Evolutionary conservation across 257 asterid species (phyloP).

Genomic region (Rubia yunnanensis): DNA sequence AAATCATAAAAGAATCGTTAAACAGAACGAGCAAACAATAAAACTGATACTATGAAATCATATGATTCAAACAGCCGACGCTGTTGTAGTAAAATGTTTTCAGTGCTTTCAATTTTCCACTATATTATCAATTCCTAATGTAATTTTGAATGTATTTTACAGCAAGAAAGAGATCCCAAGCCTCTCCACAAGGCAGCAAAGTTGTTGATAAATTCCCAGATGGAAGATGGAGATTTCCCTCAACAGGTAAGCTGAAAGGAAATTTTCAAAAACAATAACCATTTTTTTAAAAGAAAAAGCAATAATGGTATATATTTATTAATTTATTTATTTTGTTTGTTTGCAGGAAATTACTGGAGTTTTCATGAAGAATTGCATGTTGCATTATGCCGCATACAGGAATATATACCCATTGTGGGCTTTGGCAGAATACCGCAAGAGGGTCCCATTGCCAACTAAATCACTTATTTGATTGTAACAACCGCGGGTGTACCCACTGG

Average conservation of each 20-base stretch:
- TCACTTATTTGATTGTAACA: not conserved
- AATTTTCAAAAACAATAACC: not conserved
- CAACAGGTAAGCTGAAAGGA: slow-evolving; percentile 44
- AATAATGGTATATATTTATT: not conserved
- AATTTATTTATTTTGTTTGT: not conserved
- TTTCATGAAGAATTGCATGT: slow-evolving; percentile 76
- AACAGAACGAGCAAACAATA: too few species aligned
- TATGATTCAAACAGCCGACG: too few species aligned
- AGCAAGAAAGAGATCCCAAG: slow-evolving; percentile 46
- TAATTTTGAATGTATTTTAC: not conserved
- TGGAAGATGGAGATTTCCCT: slow-evolving; percentile 78
- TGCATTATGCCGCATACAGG: slow-evolving; percentile 71
- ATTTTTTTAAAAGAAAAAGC: too few species aligned
- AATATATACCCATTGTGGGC: slow-evolving; percentile 73
- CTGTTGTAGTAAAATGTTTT: too few species aligned
- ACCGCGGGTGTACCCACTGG: too few species aligned
- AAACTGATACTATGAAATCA: too few species aligned
- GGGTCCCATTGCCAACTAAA: slow-evolving; percentile 12
- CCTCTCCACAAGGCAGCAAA: slow-evolving; percentile 77
- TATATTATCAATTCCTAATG: not conserved
- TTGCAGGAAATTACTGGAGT: slow-evolving; percentile 71
- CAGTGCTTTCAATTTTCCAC: not conserved
- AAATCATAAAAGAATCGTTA: too few species aligned
- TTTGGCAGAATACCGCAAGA: slow-evolving; percentile 58
- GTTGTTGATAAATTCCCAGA: slow-evolving; percentile 68